These are phyloP conservation scores for Rhizopus sp. DNA, from an alignment of 371 early-diverging fungal species.

Conservation along the genomic window DNA sequence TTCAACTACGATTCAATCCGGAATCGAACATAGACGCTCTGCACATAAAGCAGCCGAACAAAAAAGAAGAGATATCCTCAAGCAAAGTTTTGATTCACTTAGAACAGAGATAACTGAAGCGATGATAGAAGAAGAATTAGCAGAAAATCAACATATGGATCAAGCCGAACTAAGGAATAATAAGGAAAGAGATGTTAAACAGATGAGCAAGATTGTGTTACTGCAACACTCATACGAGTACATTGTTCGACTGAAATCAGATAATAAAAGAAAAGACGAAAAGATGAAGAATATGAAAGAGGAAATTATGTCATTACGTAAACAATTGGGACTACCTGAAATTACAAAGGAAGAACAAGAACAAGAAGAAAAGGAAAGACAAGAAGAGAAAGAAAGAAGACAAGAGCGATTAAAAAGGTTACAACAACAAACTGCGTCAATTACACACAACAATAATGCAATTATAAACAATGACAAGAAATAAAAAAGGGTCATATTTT, in stretches of 20 bases:
- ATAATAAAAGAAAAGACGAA: conserved; percentile 46
- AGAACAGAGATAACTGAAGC: conserved; percentile 68
- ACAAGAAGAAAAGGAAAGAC: conserved; percentile 20
- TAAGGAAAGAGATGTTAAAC: conserved; percentile 53
- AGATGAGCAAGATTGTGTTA: conserved; percentile 54
- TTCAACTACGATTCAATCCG: conserved; percentile 67
- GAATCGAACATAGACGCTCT: conserved; percentile 74
- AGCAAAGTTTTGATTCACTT: conserved; percentile 85
- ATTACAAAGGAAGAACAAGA: conserved; percentile 36
- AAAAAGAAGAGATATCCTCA: conserved; percentile 88
- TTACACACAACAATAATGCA: conserved; percentile 1
- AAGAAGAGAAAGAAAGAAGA: conserved; percentile 28
- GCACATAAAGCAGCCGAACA: conserved; percentile 94
- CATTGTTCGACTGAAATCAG: conserved; percentile 55
- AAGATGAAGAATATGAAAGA: conserved; percentile 33
- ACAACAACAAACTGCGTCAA: conserved; percentile 5
- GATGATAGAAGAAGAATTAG: conserved; percentile 43
- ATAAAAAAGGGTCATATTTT: not conserved
- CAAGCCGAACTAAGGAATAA: conserved; percentile 18
- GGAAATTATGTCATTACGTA: conserved; percentile 40
- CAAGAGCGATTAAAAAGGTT: conserved; percentile 20
- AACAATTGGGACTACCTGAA: conserved; percentile 34
- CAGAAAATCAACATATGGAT: conserved; percentile 11
- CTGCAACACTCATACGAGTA: conserved; percentile 59
- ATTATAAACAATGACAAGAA: not conserved